Base-by-base conservation (phyloP, 2,329 filamentous ascomycete species). In the Fusarium decemcellulare region DNA sequence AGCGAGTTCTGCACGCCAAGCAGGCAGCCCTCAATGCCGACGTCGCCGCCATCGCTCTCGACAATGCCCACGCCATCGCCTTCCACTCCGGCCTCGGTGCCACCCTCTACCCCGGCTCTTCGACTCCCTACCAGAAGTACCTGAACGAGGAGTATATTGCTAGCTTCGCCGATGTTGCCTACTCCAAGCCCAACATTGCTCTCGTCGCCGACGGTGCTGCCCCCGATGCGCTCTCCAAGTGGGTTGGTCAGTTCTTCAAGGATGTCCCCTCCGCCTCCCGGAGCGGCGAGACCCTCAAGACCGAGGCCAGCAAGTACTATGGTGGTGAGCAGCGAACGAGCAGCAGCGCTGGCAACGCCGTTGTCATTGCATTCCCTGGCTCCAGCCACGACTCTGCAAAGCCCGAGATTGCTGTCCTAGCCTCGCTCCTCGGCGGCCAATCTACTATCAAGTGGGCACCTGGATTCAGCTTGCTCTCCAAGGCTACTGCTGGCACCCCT, bases 361-460 rank as follows among this genome's bases (percentile, higher is more conserved):
- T 97, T 74, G 93, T 97, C 73, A 90, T 99, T 78, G 96, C 90
- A 68, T 98, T 99, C 92, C 93, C 94, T 61, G 95, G 95, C 65
- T 94, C 94, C 68, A 92, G 93, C 82, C 90, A 91, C 74, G 86
- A 87, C 70, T 90, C 90, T 76, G 94, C 93, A 87, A 97, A 97
- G 87, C 93, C 96, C 59, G 95, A 98, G 83, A 89, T 94, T 70
- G 89, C 92, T 68, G 94, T 99, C 68, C 91, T 99, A 60, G 90
- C 93, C 61, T 90, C 94, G 70, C 91, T 99, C 18, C 92, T 99
- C 55, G 96, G 96, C 78, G 96, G 95, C 67, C 85, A 97, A 82
- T 92, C 94, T 58, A 92, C 86, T 82, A 94, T 98, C 86, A 99
- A 98, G 87, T 99, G 95, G 95, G 91, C 93, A 55, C 85, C 93